Conservation (phyloP, 208 protist species). For the Wallacemonas rigidus region DNA sequence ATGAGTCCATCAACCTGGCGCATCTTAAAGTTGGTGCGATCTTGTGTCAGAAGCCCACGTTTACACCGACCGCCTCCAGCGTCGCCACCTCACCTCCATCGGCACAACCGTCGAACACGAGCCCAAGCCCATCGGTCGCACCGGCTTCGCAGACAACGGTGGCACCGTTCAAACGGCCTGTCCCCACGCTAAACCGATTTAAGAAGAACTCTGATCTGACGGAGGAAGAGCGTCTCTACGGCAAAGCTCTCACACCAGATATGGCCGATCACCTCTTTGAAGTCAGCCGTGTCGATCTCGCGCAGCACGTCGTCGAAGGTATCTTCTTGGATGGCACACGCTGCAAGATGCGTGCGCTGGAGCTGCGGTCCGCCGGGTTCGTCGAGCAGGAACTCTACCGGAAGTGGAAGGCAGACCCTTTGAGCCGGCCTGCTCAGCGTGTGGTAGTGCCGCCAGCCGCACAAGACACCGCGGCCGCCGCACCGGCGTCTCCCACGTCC, state of each 20-base stretch:
- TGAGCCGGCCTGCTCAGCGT: conserved; percentile 53
- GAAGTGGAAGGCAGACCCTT: conserved; percentile 71
- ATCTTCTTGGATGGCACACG: conserved; percentile 71
- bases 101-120: not conserved
- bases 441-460: not conserved
- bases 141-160: not conserved
- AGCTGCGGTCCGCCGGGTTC: conserved; percentile 78
- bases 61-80: not conserved
- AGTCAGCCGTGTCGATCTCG: conserved; percentile 62
- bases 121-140: not conserved
- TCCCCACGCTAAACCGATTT: conserved; percentile 27
- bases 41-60: conserved; percentile 16
- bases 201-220: conserved; percentile 40
- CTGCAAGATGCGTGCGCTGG: conserved; percentile 42
- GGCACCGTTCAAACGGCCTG: not conserved
- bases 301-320: conserved; percentile 48
- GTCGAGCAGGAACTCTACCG: conserved; percentile 61
- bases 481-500: not conserved
- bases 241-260: conserved; percentile 39
- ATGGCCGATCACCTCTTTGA: conserved; percentile 65
- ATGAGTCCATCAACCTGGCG: conserved; percentile 29
- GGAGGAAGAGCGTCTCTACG: conserved; percentile 58
- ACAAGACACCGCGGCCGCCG: not conserved
- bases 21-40: conserved; percentile 47
- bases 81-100: not conserved